These are phyloP conservation scores for Rosa hybrid DNA, from an alignment of 331 rosid species.

Conservation along the genomic window DNA sequence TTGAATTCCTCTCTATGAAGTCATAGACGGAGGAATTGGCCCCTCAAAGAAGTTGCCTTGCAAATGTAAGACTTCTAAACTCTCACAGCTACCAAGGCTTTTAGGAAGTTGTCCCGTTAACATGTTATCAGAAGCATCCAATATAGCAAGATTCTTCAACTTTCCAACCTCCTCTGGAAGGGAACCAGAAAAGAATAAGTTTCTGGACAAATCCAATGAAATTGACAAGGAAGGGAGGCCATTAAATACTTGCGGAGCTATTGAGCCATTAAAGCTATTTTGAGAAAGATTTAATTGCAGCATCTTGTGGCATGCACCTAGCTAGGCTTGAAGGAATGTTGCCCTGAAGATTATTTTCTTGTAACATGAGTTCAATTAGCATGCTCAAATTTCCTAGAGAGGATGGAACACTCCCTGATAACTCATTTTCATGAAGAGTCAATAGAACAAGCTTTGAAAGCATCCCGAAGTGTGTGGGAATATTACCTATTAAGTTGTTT, in stretches of 20 bases:
- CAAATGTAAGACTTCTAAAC: not conserved
- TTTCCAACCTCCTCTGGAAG: slow-evolving; percentile 8
- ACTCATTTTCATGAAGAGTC: not conserved
- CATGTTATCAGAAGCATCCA: not conserved
- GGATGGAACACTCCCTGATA: not conserved
- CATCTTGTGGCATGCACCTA: not conserved
- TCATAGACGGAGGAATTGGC: not conserved
- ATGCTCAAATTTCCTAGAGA: not conserved
- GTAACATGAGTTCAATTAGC: too few species aligned
- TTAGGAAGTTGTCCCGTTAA: not conserved
- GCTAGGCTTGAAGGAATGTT: not conserved
- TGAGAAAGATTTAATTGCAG: not conserved
- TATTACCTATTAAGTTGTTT: slow-evolving; percentile 13
- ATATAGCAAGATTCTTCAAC: not conserved
- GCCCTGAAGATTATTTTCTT: not conserved
- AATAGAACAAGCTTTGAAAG: not conserved
- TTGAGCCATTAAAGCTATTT: not conserved
- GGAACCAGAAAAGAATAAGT: not conserved
- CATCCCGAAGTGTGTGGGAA: slow-evolving; percentile 13
- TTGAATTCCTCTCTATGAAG: not conserved
- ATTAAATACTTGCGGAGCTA: not conserved
- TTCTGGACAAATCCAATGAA: not conserved
- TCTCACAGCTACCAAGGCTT: not conserved
- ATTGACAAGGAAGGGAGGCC: not conserved
- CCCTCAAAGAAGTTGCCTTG: not conserved